Percentiles rank a stretch among this genome's conserved stretches.
Conservation (phyloP, 2,329 filamentous ascomycete genomes). For the Fusarium domesticum region DNA sequence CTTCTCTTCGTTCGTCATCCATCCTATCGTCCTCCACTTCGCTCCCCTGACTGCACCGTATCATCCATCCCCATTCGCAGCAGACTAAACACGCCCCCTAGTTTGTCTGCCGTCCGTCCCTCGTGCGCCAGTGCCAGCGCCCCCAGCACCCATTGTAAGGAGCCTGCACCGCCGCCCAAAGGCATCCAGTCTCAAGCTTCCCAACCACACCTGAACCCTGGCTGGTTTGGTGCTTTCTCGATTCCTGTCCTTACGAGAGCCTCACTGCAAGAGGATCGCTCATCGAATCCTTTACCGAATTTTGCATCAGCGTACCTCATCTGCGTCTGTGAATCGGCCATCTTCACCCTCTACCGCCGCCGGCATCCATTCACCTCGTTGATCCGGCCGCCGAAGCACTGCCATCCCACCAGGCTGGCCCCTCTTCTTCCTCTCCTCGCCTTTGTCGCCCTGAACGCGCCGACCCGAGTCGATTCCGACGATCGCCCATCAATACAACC, state of each 20-base stretch:
- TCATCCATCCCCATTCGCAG: slow-evolving; percentile 15
- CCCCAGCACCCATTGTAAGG: slow-evolving; percentile 2
- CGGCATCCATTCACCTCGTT: slow-evolving; percentile 12
- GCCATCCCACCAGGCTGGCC: slow-evolving; percentile 22
- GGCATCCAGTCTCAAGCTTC: no score
- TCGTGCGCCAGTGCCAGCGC: slow-evolving; percentile 25
- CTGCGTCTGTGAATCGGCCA: slow-evolving; percentile 8
- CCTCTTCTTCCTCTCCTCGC: slow-evolving; percentile 12
- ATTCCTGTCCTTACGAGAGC: slow-evolving; percentile 21
- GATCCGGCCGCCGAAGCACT: slow-evolving; percentile 17
- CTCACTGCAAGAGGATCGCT: slow-evolving; percentile 16
- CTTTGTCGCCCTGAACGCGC: slow-evolving; percentile 9
- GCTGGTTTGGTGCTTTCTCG: slow-evolving; percentile 31
- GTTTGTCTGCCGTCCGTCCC: slow-evolving; percentile 7
- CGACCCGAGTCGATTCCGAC: slow-evolving; percentile 14
- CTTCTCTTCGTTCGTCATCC: slow-evolving; percentile 1
- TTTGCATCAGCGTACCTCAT: slow-evolving; percentile 12
- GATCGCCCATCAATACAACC: slow-evolving; percentile 17
- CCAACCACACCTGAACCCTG: slow-evolving; percentile 20
- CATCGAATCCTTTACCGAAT: slow-evolving; percentile 7
- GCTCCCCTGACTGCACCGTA: slow-evolving; percentile 8
- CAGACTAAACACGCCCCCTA: slow-evolving; percentile 15
- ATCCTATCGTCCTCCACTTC: slow-evolving; percentile 1
- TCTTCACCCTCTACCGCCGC: slow-evolving; percentile 13
- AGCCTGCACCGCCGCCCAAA: slow-evolving; percentile 19